Base-by-base conservation (phyloP, 768 basidiomycete species). In the Boletales sp. region DNA sequence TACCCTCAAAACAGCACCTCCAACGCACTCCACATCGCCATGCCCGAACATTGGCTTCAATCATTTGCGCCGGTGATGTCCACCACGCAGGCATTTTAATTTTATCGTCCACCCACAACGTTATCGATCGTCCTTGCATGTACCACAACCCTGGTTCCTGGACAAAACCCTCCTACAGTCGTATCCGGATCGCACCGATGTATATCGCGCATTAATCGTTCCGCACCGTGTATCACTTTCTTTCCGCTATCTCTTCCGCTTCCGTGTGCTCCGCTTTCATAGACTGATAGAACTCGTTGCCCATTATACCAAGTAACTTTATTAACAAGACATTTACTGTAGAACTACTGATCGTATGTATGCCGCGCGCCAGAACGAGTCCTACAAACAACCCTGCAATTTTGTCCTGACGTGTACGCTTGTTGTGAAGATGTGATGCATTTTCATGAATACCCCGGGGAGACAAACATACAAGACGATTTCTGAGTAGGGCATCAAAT, bases 11-110 rank as follows among this genome's bases (percentile, higher is more conserved):
- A 42, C 3, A 62, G 44, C 28, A 41, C 63, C 3, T 13, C 47
- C 5, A 8, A 14, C 28, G 7, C 5, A 32, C 0, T 30, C 7
- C 15, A 21, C 40, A 9, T 60, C 7, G 12, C 49, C 17, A 64
- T 56, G 61, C 57, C 64, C 0, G 64, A 68, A 25, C 55, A 59
- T 0, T 64, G 66, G 65, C 40, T 30, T 10, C 33, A 4, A 12
- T 13, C 12, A 54, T 44, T 19, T 54, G 7, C 44, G 43, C 36
- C 28, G 12, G 21, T 30, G 35, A 5, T 41, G 33, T 40, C 33
- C 11, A 30, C 49, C 39, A 5, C 47, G 7, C 55, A 15, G 15
- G 45, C 46, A 30, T 57, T 65, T 17, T 65, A 38, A 54, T 17
- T 21, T 10, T 25, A n/a, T 19, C 37, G 13, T 28, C 25, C 25